phyloP scores from a whole-genome alignment of 2,329 filamentous ascomycete genomes.

The Stemphylium lycopersici region DNA sequence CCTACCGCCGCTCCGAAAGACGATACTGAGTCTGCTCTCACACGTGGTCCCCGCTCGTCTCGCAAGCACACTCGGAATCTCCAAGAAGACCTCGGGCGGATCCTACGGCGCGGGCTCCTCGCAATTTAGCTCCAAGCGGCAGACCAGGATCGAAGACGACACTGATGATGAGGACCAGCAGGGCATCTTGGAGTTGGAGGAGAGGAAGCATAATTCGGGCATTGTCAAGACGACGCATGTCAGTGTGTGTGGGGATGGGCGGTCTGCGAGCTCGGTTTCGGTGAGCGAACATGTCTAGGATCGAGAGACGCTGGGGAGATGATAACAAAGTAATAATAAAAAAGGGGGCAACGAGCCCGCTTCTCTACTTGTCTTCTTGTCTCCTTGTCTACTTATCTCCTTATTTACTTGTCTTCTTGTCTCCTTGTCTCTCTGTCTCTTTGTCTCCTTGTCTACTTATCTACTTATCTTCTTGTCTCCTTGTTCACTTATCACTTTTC shows the following conservation, averaged over 20 bases:
- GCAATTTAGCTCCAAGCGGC: background rate
- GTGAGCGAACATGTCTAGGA: background rate
- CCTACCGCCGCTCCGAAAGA: slow-evolving; percentile 22
- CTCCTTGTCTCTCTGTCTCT: no score
- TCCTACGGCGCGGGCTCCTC: background rate
- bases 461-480: no score
- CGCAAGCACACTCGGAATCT: background rate
- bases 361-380: no score
- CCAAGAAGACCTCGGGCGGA: background rate
- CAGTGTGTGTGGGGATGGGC: background rate
- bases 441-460: no score
- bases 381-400: no score
- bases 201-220: slow-evolving; percentile 1
- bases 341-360: no score
- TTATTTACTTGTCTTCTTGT: no score
- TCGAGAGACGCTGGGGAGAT: no score
- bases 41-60: background rate
- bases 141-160: background rate
- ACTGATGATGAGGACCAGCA: slow-evolving; percentile 11
- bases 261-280: slow-evolving; percentile 2
- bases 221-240: slow-evolving; percentile 14
- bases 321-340: no score
- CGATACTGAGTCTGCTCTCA: slow-evolving; percentile 3
- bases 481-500: no score
- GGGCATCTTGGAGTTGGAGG: slow-evolving; percentile 12